phyloP scores from a whole-genome alignment of 768 basidiomycete species.

The Russula sp. region DNA sequence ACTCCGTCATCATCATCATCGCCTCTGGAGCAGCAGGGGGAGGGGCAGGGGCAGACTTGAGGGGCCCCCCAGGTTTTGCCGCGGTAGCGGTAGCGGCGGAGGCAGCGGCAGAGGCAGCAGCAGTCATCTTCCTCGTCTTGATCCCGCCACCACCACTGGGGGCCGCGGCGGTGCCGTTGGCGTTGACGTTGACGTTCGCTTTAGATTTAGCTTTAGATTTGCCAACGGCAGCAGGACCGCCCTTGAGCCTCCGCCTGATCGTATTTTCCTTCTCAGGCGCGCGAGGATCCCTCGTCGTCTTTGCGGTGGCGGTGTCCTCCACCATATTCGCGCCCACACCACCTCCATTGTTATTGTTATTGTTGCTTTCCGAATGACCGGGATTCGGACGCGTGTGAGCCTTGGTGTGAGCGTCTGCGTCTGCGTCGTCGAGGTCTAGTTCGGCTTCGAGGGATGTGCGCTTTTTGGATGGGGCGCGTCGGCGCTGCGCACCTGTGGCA shows the following conservation, averaged over 20 bases:
- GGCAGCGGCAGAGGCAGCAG: background rate
- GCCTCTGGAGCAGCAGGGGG: background rate
- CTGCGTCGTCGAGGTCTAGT: conserved; percentile 9
- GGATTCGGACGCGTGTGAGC: background rate
- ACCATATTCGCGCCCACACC: conserved; percentile 1
- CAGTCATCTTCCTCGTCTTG: background rate
- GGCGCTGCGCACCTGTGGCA: conserved; percentile 25
- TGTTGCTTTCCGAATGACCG: background rate
- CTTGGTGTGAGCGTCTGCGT: background rate
- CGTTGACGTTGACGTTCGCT: background rate
- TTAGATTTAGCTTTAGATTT: background rate
- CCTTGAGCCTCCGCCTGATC: conserved; percentile 16
- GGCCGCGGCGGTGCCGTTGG: too few relatives aligned
- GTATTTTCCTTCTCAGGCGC: conserved; percentile 22
- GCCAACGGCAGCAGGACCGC: conserved; percentile 1
- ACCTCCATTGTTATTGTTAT: too few relatives aligned
- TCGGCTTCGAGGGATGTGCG: conserved; percentile 13
- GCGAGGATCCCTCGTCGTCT: conserved; percentile 3
- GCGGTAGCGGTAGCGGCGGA: background rate
- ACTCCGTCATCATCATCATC: background rate
- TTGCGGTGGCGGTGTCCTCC: background rate
- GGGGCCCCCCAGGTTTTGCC: background rate
- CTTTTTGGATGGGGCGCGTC: conserved; percentile 10
- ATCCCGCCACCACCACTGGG: background rate
- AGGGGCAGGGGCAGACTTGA: background rate